These are phyloP conservation scores for Psidium guajava DNA, from an alignment of 345 rosid genomes.

Conservation along the genomic window DNA sequence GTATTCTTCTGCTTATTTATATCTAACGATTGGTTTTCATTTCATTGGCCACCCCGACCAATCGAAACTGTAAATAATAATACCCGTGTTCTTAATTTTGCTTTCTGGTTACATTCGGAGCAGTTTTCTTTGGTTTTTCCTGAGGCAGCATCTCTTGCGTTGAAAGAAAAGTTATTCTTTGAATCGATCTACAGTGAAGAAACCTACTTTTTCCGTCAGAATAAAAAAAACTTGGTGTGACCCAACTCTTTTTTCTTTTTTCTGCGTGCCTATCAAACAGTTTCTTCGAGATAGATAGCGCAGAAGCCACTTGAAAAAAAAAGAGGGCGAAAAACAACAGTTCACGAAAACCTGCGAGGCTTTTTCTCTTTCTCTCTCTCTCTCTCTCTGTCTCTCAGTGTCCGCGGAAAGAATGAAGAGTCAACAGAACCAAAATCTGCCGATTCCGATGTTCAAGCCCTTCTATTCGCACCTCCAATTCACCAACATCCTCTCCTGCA, in stretches of 20 bases:
- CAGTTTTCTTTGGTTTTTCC: neutral
- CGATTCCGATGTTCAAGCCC: slow-evolving; percentile 10
- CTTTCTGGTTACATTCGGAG: neutral
- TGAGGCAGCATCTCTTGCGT: neutral
- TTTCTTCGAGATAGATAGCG: neutral
- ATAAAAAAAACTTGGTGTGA: neutral
- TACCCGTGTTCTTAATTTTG: neutral
- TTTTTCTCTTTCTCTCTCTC: neutral
- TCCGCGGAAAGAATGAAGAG: neutral
- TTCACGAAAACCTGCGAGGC: neutral
- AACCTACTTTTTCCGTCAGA: neutral
- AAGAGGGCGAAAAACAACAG: neutral
- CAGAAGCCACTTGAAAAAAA: neutral
- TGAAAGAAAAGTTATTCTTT: neutral
- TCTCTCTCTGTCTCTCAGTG: neutral
- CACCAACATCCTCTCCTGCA: slow-evolving; percentile 26
- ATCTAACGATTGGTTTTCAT: neutral
- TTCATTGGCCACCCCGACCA: neutral
- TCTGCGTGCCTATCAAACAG: neutral
- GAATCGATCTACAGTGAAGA: neutral
- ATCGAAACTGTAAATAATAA: neutral
- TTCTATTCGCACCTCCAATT: slow-evolving; percentile 29
- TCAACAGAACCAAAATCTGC: slow-evolving; percentile 16
- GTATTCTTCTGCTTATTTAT: neutral
- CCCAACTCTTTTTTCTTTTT: neutral